phyloP scores from a whole-genome alignment of 1,139 yeast species.

The Sugiyamaella neomexicana region DNA sequence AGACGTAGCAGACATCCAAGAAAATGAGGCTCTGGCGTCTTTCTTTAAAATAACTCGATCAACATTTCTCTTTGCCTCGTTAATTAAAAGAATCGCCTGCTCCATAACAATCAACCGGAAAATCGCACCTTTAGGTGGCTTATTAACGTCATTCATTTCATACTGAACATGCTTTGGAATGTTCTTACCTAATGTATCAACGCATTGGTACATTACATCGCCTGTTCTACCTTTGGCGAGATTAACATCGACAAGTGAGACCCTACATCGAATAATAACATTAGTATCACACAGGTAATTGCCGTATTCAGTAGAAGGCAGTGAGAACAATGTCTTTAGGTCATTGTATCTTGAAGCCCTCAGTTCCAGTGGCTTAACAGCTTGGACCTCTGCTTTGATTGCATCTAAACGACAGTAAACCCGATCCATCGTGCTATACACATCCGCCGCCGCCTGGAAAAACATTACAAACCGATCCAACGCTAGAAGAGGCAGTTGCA shows the following conservation, averaged over 20 bases:
- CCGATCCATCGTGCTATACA: slow-evolving; percentile 23
- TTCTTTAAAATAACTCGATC: slow-evolving; percentile 23
- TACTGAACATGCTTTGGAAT: slow-evolving; percentile 25
- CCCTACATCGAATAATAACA: slow-evolving; percentile 25
- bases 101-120: slow-evolving; percentile 29
- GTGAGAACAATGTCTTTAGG: slow-evolving; percentile 25
- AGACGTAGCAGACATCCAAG: slow-evolving; percentile 17
- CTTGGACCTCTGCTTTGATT: slow-evolving; percentile 26
- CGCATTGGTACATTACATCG: slow-evolving; percentile 24
- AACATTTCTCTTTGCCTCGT: slow-evolving; percentile 27
- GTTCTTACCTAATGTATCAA: slow-evolving; percentile 14
- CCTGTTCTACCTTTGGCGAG: slow-evolving; percentile 23
- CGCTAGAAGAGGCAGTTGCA: slow-evolving; percentile 30
- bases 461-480: slow-evolving; percentile 24
- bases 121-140: slow-evolving; percentile 24
- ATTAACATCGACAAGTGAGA: slow-evolving; percentile 25
- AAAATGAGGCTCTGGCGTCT: slow-evolving; percentile 23
- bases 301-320: slow-evolving; percentile 25
- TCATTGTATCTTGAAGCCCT: slow-evolving; percentile 26
- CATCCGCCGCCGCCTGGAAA: slow-evolving; percentile 22
- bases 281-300: slow-evolving; percentile 29
- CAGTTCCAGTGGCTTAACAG: slow-evolving; percentile 27
- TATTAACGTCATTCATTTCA: slow-evolving; percentile 22
- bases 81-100: slow-evolving; percentile 25
- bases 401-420: slow-evolving; percentile 22